phyloP scores from a whole-genome alignment of 2,329 filamentous ascomycete species.

The Epichloe festucae region DNA sequence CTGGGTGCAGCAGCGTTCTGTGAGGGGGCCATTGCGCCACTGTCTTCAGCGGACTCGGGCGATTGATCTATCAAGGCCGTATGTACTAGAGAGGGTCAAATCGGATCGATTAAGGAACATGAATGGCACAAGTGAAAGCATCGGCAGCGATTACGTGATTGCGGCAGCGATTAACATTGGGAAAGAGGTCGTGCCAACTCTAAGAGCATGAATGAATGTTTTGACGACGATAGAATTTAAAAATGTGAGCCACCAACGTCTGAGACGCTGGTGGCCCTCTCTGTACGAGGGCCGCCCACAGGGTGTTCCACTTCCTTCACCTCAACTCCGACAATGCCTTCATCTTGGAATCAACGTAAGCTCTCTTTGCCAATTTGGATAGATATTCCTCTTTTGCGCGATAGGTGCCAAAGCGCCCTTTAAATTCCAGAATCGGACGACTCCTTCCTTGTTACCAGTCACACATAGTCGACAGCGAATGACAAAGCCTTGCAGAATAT shows the following conservation, averaged over 20 bases:
- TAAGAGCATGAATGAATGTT: neutral
- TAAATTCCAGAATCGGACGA: too few species aligned
- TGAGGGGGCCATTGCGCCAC: neutral
- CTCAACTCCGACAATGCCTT: neutral
- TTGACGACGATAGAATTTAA: neutral
- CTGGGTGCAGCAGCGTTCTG: constrained; percentile 6
- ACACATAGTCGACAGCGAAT: too few species aligned
- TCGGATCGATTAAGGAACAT: neutral
- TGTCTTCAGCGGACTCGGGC: neutral
- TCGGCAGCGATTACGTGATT: neutral
- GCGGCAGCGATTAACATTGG: neutral
- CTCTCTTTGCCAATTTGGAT: too few species aligned
- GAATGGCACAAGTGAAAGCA: too few species aligned
- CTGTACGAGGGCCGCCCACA: neutral
- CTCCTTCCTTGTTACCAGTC: too few species aligned
- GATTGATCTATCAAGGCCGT: neutral
- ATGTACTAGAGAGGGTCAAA: neutral
- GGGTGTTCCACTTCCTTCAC: neutral
- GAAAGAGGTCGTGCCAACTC: neutral
- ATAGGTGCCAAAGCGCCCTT: too few species aligned
- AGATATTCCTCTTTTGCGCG: too few species aligned
- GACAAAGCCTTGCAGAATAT: too few species aligned
- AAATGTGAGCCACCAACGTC: neutral
- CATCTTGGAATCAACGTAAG: neutral
- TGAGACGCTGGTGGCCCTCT: constrained; percentile 4